Evolutionary conservation across 768 basidiomycete species (phyloP).

Genomic region (Lactifluus rugatus): DNA sequence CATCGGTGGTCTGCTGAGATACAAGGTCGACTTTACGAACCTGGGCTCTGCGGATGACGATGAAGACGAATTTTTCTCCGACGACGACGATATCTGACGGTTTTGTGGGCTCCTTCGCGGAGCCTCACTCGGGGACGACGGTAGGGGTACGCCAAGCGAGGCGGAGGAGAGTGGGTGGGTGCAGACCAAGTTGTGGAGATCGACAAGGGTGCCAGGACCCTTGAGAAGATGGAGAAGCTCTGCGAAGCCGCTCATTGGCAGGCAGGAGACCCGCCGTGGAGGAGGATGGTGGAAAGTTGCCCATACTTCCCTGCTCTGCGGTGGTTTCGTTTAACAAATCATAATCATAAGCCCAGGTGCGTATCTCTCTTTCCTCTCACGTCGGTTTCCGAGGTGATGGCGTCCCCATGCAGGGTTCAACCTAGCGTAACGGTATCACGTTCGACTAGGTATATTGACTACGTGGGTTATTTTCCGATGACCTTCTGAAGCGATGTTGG

Average conservation of each 20-base stretch:
- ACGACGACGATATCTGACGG: slow-evolving; percentile 77
- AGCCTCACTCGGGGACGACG: slow-evolving; percentile 49
- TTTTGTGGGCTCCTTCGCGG: slow-evolving; percentile 70
- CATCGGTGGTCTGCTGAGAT: slow-evolving; percentile 89
- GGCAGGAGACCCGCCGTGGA: background rate
- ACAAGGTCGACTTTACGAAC: slow-evolving; percentile 94
- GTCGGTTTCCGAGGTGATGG: background rate
- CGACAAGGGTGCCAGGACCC: background rate
- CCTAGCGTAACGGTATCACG: background rate
- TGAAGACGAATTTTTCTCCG: slow-evolving; percentile 73
- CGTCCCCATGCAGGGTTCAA: background rate
- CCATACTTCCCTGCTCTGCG: background rate
- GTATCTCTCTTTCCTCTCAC: background rate
- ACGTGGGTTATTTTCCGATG: background rate
- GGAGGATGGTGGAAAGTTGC: background rate
- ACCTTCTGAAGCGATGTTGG: background rate
- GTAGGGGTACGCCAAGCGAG: slow-evolving; percentile 56
- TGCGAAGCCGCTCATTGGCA: background rate
- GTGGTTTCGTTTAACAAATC: slow-evolving; percentile 1
- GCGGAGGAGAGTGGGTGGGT: slow-evolving; percentile 30
- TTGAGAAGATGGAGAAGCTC: background rate
- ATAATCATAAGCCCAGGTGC: slow-evolving; percentile 3
- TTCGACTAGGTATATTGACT: background rate
- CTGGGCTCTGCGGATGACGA: slow-evolving; percentile 66
- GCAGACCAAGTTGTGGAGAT: background rate